Percentiles rank a stretch among this genome's conserved stretches.
Evolutionary conservation across 306 rosid genomes (phyloP).

Genomic region (Quercus wislizeni): DNA sequence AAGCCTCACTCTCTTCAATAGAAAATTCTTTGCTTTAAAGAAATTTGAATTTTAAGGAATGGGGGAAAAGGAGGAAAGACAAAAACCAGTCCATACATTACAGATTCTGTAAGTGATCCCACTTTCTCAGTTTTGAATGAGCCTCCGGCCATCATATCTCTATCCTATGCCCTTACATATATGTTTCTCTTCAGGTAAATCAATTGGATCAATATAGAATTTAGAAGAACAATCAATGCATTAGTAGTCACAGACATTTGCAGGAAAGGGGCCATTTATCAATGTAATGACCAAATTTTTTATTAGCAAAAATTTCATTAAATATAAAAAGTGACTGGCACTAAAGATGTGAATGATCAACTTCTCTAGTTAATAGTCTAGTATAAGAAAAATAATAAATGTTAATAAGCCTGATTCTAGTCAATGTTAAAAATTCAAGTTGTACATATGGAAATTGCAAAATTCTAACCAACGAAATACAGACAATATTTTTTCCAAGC

Average conservation of each 20-base stretch:
- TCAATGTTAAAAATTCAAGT: too few species aligned
- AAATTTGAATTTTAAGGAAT: neutral
- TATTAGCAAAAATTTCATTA: too few species aligned
- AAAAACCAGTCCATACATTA: neutral
- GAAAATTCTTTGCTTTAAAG: neutral
- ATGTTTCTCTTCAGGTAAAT: neutral
- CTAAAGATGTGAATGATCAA: neutral
- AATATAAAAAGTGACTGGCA: too few species aligned
- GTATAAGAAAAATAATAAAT: too few species aligned
- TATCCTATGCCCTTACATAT: neutral
- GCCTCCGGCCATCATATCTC: neutral
- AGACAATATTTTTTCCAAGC: neutral
- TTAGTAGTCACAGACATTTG: neutral
- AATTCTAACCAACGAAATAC: too few species aligned
- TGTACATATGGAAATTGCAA: too few species aligned
- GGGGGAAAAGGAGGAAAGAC: neutral
- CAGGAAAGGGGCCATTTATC: neutral
- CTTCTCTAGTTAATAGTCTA: neutral
- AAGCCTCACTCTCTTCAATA: neutral
- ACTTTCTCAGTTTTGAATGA: neutral
- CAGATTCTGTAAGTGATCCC: neutral
- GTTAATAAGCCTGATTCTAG: too few species aligned
- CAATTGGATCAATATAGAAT: neutral
- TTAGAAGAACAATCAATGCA: neutral
- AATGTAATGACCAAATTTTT: neutral